Percentiles rank a stretch among this genome's conserved stretches.
phyloP scores from a whole-genome alignment of 306 rosid species.

The Parietaria judaica region DNA sequence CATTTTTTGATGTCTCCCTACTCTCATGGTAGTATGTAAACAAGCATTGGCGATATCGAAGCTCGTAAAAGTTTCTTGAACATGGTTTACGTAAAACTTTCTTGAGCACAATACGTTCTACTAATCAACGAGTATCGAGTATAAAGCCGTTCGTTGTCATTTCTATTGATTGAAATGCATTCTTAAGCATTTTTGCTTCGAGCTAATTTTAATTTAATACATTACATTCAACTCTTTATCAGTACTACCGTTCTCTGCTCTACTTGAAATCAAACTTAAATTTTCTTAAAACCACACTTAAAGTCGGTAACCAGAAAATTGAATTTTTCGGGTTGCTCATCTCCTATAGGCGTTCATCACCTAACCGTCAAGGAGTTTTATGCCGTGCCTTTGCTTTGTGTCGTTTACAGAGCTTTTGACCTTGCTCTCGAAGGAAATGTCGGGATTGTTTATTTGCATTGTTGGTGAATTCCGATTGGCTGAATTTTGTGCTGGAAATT shows the following conservation, averaged over 20 bases:
- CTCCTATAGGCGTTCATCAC: too few species aligned
- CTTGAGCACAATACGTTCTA: background rate
- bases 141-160: too few species aligned
- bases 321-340: background rate
- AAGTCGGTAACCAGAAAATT: background rate
- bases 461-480: background rate
- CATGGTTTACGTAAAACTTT: background rate
- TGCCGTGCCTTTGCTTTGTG: too few species aligned
- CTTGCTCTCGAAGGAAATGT: background rate
- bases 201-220: too few species aligned
- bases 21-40: background rate
- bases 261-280: background rate
- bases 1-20: background rate
- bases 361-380: too few species aligned
- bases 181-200: too few species aligned
- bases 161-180: too few species aligned
- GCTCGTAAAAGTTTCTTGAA: background rate
- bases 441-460: background rate
- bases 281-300: background rate
- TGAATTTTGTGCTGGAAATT: conserved; percentile 3
- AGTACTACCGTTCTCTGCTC: too few species aligned
- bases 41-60: background rate
- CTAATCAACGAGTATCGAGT: too few species aligned
- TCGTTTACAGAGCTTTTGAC: too few species aligned
- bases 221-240: too few species aligned